Evolutionary conservation across 768 basidiomycete species (phyloP), one percentile per base, ranked within the genome.

Genomic region (Serpula lacrymans): DNA sequence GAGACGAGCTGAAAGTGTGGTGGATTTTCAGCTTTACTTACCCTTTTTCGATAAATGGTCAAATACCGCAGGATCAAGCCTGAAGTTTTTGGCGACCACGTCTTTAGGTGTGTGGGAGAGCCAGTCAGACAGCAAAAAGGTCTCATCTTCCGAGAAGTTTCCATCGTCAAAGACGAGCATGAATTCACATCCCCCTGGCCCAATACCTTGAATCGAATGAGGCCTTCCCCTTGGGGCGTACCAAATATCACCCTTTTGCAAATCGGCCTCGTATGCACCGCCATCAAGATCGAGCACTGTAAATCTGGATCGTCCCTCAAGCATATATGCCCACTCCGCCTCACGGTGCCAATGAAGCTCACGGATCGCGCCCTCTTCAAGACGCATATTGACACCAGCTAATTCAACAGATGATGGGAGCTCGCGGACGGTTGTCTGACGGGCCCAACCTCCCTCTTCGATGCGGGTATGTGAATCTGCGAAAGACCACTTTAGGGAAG

Each of bases 11-110:
- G 12, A 34, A 14, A 24, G 33, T 24, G 3, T 5, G n/a, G 32
- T 13, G 26, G 18, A 25, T 23, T 13, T 17, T 25, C 9, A 5
- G 29, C 16, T 41, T 12, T 3, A 21, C 8, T 6, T 33, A 41
- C 39, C 21, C 22, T 36, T 41, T 18, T 35, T 21, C 21, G 77
- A 74, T 30, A 78, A 72, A 37, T 71, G 64, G 39, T 75, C 65
- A 47, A 76, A 76, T 3, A 67, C 58, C 43, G 68, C 53, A 13
- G 60, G 57, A 36, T 53, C 50, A 17, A 68, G 51, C 17, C 69
- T 65, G 48, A 80, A 79, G 51, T 78, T 80, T 60, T 77, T 78
- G 12, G 76, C 73, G 5, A 79, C 50, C 6, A 75, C 69, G 22
- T 63, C 58, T 43, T 62, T 52, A 10, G 38, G 38, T 6, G 27